Percentiles rank a stretch among this genome's conserved stretches.
Evolutionary conservation across 164 flowering plant species (phyloP).

Genomic region (Dillenia turbinata): DNA sequence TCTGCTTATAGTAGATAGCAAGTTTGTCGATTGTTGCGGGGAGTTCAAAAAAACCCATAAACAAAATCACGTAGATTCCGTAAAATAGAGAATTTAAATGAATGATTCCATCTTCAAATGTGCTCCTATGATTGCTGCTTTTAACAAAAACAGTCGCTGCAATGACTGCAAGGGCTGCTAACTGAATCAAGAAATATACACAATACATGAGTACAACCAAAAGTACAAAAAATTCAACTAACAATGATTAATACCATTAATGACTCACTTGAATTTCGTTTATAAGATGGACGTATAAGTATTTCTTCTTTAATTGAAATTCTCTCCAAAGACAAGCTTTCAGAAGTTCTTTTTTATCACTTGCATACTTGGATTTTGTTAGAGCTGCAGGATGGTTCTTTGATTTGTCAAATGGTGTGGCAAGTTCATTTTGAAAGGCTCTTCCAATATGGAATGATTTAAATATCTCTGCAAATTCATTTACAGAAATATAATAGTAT

Average conservation of each 20-base stretch:
- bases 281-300: conserved; percentile 17
- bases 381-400: conserved; percentile 39
- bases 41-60: conserved; percentile 46
- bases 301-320: conserved; percentile 52
- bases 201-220: background rate
- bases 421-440: conserved; percentile 13
- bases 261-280: background rate
- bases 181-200: conserved; percentile 18
- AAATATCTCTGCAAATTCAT: conserved; percentile 29
- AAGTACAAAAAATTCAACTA: no score
- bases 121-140: conserved; percentile 21
- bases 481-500: conserved; percentile 25
- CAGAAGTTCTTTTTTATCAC: conserved; percentile 42
- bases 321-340: conserved; percentile 53
- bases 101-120: conserved; percentile 32
- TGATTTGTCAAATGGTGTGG: conserved; percentile 23
- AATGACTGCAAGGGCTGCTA: conserved; percentile 24
- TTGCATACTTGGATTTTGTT: conserved; percentile 43
- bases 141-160: conserved; percentile 33
- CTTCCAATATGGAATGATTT: conserved; percentile 33
- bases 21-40: conserved; percentile 37
- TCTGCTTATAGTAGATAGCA: conserved; percentile 64
- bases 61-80: conserved; percentile 17
- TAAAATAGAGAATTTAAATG: conserved; percentile 44
- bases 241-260: background rate